Evolutionary conservation across 2,329 filamentous ascomycete species (phyloP).

Genomic region (Berkeleyomyces rouxiae): DNA sequence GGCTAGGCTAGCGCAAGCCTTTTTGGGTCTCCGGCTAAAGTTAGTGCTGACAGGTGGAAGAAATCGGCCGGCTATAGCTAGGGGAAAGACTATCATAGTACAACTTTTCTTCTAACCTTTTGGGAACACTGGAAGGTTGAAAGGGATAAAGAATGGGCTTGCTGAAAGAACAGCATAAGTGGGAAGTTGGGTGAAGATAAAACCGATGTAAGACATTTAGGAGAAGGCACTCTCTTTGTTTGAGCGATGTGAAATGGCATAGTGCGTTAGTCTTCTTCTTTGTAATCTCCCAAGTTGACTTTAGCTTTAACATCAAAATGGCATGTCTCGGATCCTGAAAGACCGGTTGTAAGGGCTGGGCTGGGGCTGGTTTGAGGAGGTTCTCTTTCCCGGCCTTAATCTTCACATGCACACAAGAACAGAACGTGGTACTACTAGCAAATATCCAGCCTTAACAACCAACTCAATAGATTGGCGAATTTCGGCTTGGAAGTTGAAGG

Average conservation of each 20-base stretch:
- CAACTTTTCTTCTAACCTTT: too few species aligned
- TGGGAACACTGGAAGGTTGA: background rate
- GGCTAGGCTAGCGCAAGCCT: background rate
- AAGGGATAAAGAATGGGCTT: background rate
- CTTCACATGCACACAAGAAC: too few species aligned
- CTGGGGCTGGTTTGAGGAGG: too few species aligned
- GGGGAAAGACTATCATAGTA: too few species aligned
- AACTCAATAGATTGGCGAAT: too few species aligned
- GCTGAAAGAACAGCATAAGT: background rate
- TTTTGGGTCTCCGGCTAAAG: background rate
- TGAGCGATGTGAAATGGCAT: background rate
- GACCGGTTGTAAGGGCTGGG: background rate
- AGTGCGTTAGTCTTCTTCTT: background rate
- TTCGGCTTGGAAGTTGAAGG: too few species aligned
- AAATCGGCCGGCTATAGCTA: background rate
- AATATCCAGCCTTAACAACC: too few species aligned
- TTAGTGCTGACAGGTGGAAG: background rate
- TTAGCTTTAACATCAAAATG: background rate
- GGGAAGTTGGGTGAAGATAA: background rate
- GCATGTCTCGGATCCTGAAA: background rate
- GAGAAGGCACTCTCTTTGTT: background rate
- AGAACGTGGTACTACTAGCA: too few species aligned
- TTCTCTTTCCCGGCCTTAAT: too few species aligned
- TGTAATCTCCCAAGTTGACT: background rate
- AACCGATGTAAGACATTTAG: background rate